Evolutionary conservation across 257 asterid species (phyloP), one percentile per base, ranked within the genome.

Genomic region (Pogostemon cablin): DNA sequence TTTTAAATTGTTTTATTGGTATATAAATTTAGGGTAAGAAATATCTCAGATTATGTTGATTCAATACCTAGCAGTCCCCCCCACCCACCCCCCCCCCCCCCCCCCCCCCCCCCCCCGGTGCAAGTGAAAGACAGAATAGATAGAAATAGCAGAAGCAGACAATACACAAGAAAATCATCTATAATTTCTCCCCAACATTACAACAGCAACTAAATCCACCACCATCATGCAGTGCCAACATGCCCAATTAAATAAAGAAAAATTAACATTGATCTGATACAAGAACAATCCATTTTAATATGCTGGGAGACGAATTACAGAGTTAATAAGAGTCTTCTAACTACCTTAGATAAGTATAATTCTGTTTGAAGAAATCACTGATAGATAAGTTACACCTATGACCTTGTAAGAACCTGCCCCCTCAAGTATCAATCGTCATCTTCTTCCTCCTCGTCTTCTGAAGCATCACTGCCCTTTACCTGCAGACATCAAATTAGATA

Each of bases 361-460:
- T 63, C 50, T 50, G 64, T 65, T 53, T 25, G 2, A 47, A 35
- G 55, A 64, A 68, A 73, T 44, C 57, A 54, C 10, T 38, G 67
- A 65, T 47, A 41, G 38, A 37, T n/a, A 42, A 62, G 49, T 39
- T 53, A 68, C 62, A 44, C 69, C 60, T 48, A 5, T 71, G 32
- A 50, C 60, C 55, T 74, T 55, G 67, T 48, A 38, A 32, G 37
- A 49, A 41, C 46, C 41, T 4, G 3, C 10, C 49, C 62, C 66
- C 77, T 77, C 81, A 76, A 65, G 79, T 85, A 48, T 83, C 83
- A 20, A 3, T 76, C 81, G 0, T 80, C 87, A 2, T 76, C 87
- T 0, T 77, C 87, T 5, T 72, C 82, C 81, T 71, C 87, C 2
- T 85, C 83, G 17, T 85, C 90, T n/a, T 81, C 96, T 5, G 86